Percentiles rank a stretch among this genome's conserved stretches.
Evolutionary conservation across 352 stramenopile genomes (phyloP).

Genomic region (Phytophthora chlamydospora): DNA sequence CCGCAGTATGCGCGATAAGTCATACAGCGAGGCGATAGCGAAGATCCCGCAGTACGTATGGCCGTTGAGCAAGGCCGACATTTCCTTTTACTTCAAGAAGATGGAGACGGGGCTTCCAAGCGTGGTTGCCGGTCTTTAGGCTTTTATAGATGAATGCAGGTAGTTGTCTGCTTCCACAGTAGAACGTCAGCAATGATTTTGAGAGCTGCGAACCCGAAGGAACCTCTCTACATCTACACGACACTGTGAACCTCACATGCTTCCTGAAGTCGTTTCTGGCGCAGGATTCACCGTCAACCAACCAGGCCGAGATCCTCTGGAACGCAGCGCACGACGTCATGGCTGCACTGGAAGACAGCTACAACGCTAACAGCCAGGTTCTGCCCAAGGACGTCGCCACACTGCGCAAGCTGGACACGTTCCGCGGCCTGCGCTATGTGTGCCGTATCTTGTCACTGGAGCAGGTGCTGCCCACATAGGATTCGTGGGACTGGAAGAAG

Average conservation of each 20-base stretch:
- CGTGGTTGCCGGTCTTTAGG: no score
- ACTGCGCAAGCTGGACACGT: conserved; percentile 69
- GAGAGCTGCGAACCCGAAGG: no score
- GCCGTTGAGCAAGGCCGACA: no score
- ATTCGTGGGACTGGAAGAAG: conserved; percentile 84
- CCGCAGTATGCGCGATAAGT: no score
- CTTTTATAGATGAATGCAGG: no score
- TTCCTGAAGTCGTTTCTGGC: conserved; percentile 92
- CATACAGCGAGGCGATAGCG: no score
- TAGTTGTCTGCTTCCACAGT: no score
- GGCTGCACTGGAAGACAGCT: conserved; percentile 81
- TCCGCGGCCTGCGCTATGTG: conserved; percentile 67
- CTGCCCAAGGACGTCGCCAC: conserved; percentile 49
- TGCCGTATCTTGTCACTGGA: conserved; percentile 71
- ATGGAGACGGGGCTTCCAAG: no score
- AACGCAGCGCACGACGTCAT: conserved; percentile 92
- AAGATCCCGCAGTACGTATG: no score
- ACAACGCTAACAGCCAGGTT: conserved; percentile 55
- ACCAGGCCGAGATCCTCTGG: conserved; percentile 94
- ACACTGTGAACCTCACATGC: conserved; percentile 89
- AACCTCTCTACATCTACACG: no score
- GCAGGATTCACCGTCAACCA: conserved; percentile 89
- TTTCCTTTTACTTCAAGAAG: no score
- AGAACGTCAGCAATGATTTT: no score
- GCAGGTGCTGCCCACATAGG: conserved; percentile 67